Percentiles rank a stretch among this genome's conserved stretches.
Conservation (phyloP, 2,329 filamentous ascomycete species). For the Ascochyta viciae-villosae region DNA sequence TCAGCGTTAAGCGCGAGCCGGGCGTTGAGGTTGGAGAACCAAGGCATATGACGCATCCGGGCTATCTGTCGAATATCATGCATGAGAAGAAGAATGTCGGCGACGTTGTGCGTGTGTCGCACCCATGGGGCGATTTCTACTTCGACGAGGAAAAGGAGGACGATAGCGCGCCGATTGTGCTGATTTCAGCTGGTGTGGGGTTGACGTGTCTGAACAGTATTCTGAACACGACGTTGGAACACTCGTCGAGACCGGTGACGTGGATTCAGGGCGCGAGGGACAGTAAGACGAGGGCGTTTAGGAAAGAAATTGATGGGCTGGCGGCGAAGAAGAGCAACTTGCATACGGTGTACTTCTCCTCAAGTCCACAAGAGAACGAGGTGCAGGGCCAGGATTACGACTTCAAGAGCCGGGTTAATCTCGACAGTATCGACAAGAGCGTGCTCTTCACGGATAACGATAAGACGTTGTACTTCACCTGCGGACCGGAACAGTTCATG, state of each 20-base stretch:
- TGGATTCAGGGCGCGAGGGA: conserved; percentile 69
- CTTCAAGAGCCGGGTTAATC: conserved; percentile 63
- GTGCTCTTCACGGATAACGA: conserved; percentile 64
- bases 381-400: conserved; percentile 64
- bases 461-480: conserved; percentile 72
- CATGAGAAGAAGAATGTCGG: conserved; percentile 68
- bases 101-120: conserved; percentile 69
- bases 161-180: conserved; percentile 62
- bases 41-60: conserved; percentile 60
- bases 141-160: conserved; percentile 57
- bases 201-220: conserved; percentile 72
- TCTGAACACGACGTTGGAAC: conserved; percentile 57
- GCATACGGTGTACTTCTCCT: conserved; percentile 65
- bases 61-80: conserved; percentile 73
- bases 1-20: conserved; percentile 73
- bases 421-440: conserved; percentile 62
- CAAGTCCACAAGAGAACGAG: conserved; percentile 55
- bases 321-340: conserved; percentile 57
- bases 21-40: conserved; percentile 59
- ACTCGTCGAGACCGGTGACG: conserved; percentile 58
- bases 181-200: conserved; percentile 73
- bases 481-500: conserved; percentile 77
- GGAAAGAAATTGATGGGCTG: conserved; percentile 55
- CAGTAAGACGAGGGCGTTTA: conserved; percentile 63
- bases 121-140: conserved; percentile 69